Percentiles rank a stretch among this genome's conserved stretches.
Conservation (phyloP, 1,139 yeast species). For the Candida sanyaensis region DNA sequence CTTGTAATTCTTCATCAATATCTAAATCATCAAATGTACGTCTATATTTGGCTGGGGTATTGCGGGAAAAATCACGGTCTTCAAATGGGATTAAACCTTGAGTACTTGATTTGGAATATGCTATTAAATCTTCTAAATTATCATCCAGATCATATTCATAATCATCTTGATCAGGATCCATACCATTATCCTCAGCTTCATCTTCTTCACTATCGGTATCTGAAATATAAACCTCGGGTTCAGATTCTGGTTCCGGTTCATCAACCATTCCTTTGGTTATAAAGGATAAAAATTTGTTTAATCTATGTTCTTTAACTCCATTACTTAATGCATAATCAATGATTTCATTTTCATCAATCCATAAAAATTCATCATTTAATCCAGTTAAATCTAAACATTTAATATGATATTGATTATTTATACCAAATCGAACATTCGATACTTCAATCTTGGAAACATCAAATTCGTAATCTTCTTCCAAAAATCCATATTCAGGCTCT, state of each 20-base stretch:
- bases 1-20: constrained; percentile 53
- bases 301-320: constrained; percentile 60
- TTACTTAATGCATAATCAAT: constrained; percentile 48
- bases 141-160: constrained; percentile 45
- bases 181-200: constrained; percentile 37
- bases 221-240: constrained; percentile 22
- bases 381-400: constrained; percentile 53
- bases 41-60: constrained; percentile 61
- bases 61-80: constrained; percentile 22
- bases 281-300: constrained; percentile 51
- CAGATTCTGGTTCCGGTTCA: constrained; percentile 39
- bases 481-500: constrained; percentile 62
- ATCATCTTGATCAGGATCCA: constrained; percentile 27
- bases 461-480: constrained; percentile 64
- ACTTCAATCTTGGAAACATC: constrained; percentile 54
- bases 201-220: constrained; percentile 40
- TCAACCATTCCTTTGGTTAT: constrained; percentile 42
- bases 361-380: constrained; percentile 43
- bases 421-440: constrained; percentile 57
- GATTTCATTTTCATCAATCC: constrained; percentile 59
- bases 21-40: constrained; percentile 53
- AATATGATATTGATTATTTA: constrained; percentile 50
- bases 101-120: constrained; percentile 35
- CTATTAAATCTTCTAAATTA: constrained; percentile 47
- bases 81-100: constrained; percentile 13